Evolutionary conservation across 805 yeast genomes (phyloP).

Genomic region (Kregervanrija delftensis): DNA sequence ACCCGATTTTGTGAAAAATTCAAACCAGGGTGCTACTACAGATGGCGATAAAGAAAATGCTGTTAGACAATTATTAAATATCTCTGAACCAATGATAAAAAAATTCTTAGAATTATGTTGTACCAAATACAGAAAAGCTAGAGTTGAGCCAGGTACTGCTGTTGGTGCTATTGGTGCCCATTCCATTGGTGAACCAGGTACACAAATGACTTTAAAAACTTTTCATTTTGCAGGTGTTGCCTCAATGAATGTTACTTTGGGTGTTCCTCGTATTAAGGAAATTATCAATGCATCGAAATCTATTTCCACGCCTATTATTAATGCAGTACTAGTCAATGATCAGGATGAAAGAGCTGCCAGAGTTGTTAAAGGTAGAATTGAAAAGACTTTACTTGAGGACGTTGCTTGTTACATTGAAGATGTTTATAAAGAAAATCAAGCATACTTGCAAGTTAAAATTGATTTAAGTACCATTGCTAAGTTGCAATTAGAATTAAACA

Average conservation of each 20-base stretch:
- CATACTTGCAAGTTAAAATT: constrained; percentile 73
- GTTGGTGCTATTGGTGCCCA: constrained; percentile 99
- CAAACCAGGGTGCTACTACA: constrained; percentile 22
- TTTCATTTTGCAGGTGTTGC: constrained; percentile 99
- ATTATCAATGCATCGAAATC: constrained; percentile 94
- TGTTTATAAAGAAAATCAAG: constrained; percentile 74
- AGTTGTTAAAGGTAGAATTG: constrained; percentile 96
- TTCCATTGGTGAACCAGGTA: constrained; percentile 98
- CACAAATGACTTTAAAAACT: constrained; percentile 95
- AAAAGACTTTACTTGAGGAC: constrained; percentile 82
- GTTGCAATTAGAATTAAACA: constrained; percentile 79
- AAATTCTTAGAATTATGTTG: constrained; percentile 73
- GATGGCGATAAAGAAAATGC: constrained; percentile 32
- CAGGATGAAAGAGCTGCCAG: constrained; percentile 97
- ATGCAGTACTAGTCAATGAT: constrained; percentile 87
- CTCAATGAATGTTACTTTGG: constrained; percentile 96
- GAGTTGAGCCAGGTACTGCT: constrained; percentile 98
- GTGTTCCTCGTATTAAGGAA: constrained; percentile 99
- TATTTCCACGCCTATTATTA: constrained; percentile 94
- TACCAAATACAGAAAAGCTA: constrained; percentile 76
- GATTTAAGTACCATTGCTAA: constrained; percentile 82
- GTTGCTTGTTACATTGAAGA: constrained; percentile 88
- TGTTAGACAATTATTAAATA: constrained; percentile 59
- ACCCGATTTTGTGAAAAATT: constrained; percentile 32
- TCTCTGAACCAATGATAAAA: constrained; percentile 52